These are phyloP conservation scores for Herpotrichia juniperi DNA, from an alignment of 2,329 filamentous ascomycete species.

Conservation along the genomic window DNA sequence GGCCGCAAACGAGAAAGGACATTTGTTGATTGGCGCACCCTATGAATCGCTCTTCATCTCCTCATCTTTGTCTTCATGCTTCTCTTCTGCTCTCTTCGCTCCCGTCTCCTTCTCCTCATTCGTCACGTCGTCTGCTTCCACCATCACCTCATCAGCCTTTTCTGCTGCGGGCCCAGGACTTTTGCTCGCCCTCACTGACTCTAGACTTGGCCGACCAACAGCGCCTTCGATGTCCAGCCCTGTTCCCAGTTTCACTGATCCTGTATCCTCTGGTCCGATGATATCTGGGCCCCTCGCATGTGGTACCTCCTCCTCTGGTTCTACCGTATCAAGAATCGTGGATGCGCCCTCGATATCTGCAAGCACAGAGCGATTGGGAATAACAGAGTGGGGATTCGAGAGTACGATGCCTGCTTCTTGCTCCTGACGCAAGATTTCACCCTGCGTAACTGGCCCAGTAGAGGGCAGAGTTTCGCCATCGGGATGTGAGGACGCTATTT, in stretches of 20 bases:
- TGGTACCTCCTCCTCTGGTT: constrained; percentile 64
- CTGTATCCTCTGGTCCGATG: constrained; percentile 86
- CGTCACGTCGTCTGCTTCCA: constrained; percentile 14
- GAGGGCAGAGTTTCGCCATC: constrained; percentile 45
- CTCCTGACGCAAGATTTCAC: constrained; percentile 84
- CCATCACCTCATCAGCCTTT: constrained; percentile 29
- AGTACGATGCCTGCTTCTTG: constrained; percentile 82
- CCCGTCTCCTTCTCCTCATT: constrained; percentile 21
- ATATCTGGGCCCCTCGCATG: constrained; percentile 85
- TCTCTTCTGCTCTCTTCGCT: constrained; percentile 14
- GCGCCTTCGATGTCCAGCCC: constrained; percentile 43
- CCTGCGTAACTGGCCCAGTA: constrained; percentile 65
- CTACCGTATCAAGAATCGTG: constrained; percentile 40
- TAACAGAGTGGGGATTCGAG: constrained; percentile 45
- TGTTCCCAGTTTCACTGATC: constrained; percentile 71
- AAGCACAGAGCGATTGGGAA: constrained; percentile 31
- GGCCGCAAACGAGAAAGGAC: too few relatives aligned
- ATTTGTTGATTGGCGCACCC: too few relatives aligned
- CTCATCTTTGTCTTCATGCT: neutral
- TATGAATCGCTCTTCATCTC: neutral
- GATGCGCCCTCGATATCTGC: constrained; percentile 37
- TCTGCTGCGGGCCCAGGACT: constrained; percentile 25
- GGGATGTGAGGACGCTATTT: constrained; percentile 40
- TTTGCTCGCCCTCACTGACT: constrained; percentile 24
- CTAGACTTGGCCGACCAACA: constrained; percentile 41